Evolutionary conservation across 192 early-diverging fungal species (phyloP), one percentile per base, ranked within the genome.

Genomic region (Irineochytrium annulatum): DNA sequence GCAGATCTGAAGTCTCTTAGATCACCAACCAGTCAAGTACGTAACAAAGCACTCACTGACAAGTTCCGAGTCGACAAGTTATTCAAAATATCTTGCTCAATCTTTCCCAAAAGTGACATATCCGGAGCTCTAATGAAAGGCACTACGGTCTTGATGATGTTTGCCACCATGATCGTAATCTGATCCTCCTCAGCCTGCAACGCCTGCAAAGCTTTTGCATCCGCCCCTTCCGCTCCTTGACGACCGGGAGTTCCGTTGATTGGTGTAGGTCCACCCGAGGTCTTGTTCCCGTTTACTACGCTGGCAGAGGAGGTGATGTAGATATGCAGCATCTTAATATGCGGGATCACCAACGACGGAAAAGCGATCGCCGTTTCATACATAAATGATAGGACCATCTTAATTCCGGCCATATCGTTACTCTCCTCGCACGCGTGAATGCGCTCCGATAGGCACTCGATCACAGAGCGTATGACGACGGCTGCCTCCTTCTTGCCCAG

Each of bases 361-460:
- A 79, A 74, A 46, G 79, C 83, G 27, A 55, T 62, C 52, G 81
- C 75, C 45, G 86, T 57, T 32, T 63, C 54, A 34, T 59, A 54
- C 30, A 75, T 13, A 13, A 67, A 28, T 6, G 41, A 22, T 19
- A 75, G 48, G 52, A 65, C 34, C 16, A 62, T 62, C 56, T 51
- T 66, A 37, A 73, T 33, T n/a, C 39, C 19, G 48, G 46, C 55
- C 17, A 58, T 64, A 43, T 61, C 63, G 16, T 58, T 57, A 2
- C 63, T 55, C 53, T 91, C 88, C 28, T 93, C 87, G 0, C 85
- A 70, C 14, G 64, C 67, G 34, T 91, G 69, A 32, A 91, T 68
- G 43, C 77, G 76, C 29, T 92, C 90, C 66, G 89, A 77, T 0
- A 91, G 71, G 34, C 86, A 84, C 55, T 93, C 89, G 8, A 91